Evolutionary conservation across 805 yeast species (phyloP).

Genomic region (Naumovozyma baii): DNA sequence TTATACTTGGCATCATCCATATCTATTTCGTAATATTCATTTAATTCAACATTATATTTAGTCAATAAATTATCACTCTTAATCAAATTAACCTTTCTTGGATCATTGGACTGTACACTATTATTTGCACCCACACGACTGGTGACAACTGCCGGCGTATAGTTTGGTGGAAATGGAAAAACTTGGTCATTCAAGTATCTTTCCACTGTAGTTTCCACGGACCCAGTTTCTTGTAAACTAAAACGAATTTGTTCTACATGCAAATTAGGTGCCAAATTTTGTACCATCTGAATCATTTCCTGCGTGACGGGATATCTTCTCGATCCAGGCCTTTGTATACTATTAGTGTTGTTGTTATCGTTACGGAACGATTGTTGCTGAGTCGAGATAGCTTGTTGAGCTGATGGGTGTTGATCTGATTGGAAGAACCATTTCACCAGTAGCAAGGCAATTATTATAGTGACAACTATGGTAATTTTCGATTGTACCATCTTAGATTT

Average conservation of each 20-base stretch:
- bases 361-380: slow-evolving; percentile 1
- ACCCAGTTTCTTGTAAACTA: slow-evolving; percentile 68
- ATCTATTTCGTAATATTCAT: slow-evolving; percentile 12
- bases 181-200: slow-evolving; percentile 48
- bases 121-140: neutral
- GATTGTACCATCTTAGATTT: neutral
- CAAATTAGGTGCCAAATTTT: slow-evolving; percentile 67
- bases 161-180: slow-evolving; percentile 47
- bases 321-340: slow-evolving; percentile 1
- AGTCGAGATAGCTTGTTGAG: slow-evolving; percentile 10
- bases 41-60: slow-evolving; percentile 19
- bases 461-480: slow-evolving; percentile 5
- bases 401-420: slow-evolving; percentile 41
- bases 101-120: slow-evolving; percentile 12
- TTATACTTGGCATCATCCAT: slow-evolving; percentile 9
- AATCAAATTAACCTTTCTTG: slow-evolving; percentile 25
- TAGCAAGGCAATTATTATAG: slow-evolving; percentile 40
- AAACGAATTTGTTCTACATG: slow-evolving; percentile 59
- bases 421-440: slow-evolving; percentile 58
- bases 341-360: slow-evolving; percentile 1
- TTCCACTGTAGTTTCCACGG: slow-evolving; percentile 73
- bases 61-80: slow-evolving; percentile 24
- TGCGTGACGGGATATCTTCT: slow-evolving; percentile 34
- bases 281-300: slow-evolving; percentile 79
- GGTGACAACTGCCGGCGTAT: slow-evolving; percentile 4